A percentile compares a stretch with the other conserved stretches of the same genome.
Conservation (phyloP, 1,284 basidiomycete genomes). For the Ganoderma sinense region DNA sequence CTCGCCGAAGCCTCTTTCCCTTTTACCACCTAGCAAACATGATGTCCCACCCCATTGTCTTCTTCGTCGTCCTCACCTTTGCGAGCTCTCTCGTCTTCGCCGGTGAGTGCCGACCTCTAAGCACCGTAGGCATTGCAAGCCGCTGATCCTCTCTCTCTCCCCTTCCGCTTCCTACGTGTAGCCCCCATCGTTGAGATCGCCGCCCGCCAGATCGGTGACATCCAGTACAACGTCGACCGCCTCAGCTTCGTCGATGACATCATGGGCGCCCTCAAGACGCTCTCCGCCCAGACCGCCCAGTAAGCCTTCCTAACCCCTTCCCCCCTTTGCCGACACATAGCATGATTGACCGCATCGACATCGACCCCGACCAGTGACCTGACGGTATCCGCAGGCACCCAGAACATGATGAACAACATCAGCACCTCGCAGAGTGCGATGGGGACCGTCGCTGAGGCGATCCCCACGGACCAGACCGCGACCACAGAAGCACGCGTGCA, state of each 20-base stretch:
- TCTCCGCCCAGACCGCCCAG: slow-evolving; percentile 30
- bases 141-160: not conserved
- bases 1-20: not conserved
- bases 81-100: slow-evolving; percentile 24
- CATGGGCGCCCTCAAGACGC: slow-evolving; percentile 37
- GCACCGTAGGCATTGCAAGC: not conserved
- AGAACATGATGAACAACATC: slow-evolving; percentile 39
- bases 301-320: slow-evolving; percentile 4
- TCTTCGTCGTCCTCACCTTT: slow-evolving; percentile 23
- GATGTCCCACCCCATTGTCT: slow-evolving; percentile 23
- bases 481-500: slow-evolving; percentile 45
- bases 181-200: slow-evolving; percentile 21
- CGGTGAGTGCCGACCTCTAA: slow-evolving; percentile 9
- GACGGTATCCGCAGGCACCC: slow-evolving; percentile 32
- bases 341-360: slow-evolving; percentile 16
- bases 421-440: slow-evolving; percentile 42
- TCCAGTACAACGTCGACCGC: slow-evolving; percentile 46
- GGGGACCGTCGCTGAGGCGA: slow-evolving; percentile 43
- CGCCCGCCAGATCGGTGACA: slow-evolving; percentile 42
- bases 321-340: too few species aligned
- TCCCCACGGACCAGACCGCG: slow-evolving; percentile 42
- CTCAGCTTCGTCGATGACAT: slow-evolving; percentile 42
- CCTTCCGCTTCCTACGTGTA: not conserved
- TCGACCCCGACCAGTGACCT: slow-evolving; percentile 41
- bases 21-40: not conserved